Conservation (phyloP, 2,329 filamentous ascomycete species). For the Zymoseptoria pseudotritici region DNA sequence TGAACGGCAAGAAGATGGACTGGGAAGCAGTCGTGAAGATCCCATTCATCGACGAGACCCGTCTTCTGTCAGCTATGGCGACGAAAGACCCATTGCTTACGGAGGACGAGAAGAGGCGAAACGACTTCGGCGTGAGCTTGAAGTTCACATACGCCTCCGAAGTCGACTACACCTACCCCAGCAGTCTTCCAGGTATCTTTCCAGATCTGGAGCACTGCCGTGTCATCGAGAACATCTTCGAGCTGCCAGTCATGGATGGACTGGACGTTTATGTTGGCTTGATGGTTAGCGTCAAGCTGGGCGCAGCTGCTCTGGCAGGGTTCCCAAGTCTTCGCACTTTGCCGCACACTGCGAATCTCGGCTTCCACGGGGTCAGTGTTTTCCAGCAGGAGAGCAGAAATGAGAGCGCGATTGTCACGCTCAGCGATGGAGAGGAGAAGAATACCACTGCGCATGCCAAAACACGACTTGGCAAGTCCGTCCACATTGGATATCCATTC, state of each 20-base stretch:
- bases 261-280: conserved; percentile 78
- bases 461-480: conserved; percentile 71
- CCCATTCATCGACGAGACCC: conserved; percentile 91
- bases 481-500: conserved; percentile 92
- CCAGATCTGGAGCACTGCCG: conserved; percentile 79
- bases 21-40: conserved; percentile 99
- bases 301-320: conserved; percentile 75
- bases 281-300: conserved; percentile 75
- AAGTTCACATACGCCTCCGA: conserved; percentile 84
- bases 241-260: conserved; percentile 85
- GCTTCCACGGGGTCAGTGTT: conserved; percentile 84
- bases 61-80: conserved; percentile 77
- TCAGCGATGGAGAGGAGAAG: conserved; percentile 65
- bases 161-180: conserved; percentile 75
- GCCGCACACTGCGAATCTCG: conserved; percentile 71
- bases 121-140: conserved; percentile 82
- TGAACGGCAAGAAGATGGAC: conserved; percentile 99
- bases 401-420: conserved; percentile 87
- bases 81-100: conserved; percentile 73
- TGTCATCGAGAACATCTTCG: conserved; percentile 94
- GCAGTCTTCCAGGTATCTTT: conserved; percentile 81
- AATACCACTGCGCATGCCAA: conserved; percentile 67
- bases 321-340: conserved; percentile 87
- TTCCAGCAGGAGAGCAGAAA: conserved; percentile 95
- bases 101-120: conserved; percentile 70